A percentile compares a stretch with the other conserved stretches of the same genome.
Evolutionary conservation across 148 eudicot species (phyloP).

Genomic region (Persicaria maculosa): DNA sequence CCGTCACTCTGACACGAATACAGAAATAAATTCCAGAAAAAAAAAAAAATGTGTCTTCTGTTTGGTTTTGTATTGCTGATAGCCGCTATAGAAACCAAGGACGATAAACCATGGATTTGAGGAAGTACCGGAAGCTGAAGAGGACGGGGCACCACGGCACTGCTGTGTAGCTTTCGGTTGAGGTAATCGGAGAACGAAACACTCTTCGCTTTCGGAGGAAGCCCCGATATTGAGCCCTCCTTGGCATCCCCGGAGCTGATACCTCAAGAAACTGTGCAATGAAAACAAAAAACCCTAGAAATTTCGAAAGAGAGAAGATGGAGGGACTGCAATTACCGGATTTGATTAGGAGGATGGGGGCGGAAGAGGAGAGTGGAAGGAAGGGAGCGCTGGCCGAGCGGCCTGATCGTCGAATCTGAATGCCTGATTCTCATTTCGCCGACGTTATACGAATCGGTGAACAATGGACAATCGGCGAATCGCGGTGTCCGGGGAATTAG

Average conservation of each 20-base stretch:
- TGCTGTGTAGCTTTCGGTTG: conserved; percentile 41
- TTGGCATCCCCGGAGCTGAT: background rate
- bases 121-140: conserved; percentile 14
- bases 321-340: background rate
- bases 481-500: no score
- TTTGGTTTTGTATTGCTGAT: no score
- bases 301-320: background rate
- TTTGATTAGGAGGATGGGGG: conserved; percentile 7
- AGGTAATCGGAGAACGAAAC: conserved; percentile 58
- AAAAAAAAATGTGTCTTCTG: no score
- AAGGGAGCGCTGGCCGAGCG: conserved; percentile 8
- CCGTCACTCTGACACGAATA: background rate
- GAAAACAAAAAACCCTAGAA: background rate
- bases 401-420: background rate
- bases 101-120: background rate
- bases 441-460: background rate
- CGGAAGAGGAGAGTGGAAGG: conserved; percentile 3
- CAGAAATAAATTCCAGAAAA: no score
- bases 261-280: background rate
- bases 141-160: conserved; percentile 39
- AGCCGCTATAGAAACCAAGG: no score
- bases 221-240: background rate
- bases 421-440: background rate
- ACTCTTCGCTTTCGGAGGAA: background rate
- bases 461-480: no score